Conservation (phyloP, 805 yeast genomes). For the Candida michaelii region DNA sequence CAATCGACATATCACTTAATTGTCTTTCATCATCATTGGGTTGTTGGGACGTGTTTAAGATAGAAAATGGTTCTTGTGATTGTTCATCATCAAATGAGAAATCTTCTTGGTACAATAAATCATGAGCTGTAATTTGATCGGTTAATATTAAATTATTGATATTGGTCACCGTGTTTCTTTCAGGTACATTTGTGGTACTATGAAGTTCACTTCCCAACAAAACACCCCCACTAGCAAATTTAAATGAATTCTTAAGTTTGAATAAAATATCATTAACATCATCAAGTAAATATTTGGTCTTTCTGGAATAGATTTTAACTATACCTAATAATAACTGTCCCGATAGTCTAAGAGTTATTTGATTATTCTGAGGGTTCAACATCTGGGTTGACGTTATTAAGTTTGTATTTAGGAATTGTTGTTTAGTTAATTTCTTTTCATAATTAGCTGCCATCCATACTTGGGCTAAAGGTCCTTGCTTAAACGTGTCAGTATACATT, state of each 20-base stretch:
- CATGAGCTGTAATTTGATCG: constrained; percentile 79
- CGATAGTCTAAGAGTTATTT: constrained; percentile 71
- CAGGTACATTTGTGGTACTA: constrained; percentile 26
- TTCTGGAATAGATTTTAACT: constrained; percentile 80
- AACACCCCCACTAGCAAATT: constrained; percentile 34
- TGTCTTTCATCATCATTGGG: neutral
- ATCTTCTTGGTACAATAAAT: constrained; percentile 68
- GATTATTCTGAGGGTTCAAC: constrained; percentile 31
- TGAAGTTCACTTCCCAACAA: constrained; percentile 20
- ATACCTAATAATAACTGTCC: constrained; percentile 88
- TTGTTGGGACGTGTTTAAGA: neutral
- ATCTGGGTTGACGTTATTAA: constrained; percentile 51
- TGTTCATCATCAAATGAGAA: constrained; percentile 33
- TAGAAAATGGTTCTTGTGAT: constrained; percentile 1
- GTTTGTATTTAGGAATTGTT: constrained; percentile 70
- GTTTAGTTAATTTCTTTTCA: constrained; percentile 72
- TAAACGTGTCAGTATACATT: constrained; percentile 4
- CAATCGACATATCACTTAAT: constrained; percentile 58
- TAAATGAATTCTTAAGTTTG: constrained; percentile 68
- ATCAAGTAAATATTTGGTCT: constrained; percentile 77
- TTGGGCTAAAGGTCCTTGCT: constrained; percentile 74
- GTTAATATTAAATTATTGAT: constrained; percentile 60
- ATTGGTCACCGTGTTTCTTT: constrained; percentile 59
- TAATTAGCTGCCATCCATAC: constrained; percentile 93
- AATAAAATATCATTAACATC: constrained; percentile 78